Evolutionary conservation across 2,329 filamentous ascomycete genomes (phyloP).

Genomic region (Aspergillus neotritici): DNA sequence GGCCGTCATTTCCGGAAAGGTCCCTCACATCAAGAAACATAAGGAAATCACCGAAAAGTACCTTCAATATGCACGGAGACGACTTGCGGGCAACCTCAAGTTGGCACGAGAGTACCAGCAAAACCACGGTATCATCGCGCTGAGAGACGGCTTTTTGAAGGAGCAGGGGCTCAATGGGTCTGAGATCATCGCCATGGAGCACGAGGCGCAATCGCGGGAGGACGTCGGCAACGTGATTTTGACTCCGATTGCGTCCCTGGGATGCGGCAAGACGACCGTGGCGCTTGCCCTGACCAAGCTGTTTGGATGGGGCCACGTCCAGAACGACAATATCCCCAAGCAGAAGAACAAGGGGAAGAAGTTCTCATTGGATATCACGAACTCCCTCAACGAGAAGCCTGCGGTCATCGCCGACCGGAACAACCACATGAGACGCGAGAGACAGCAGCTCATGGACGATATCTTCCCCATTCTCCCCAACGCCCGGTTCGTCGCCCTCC

Average conservation of each 20-base stretch:
- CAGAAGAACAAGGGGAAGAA: conserved; percentile 66
- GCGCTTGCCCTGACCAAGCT: conserved; percentile 74
- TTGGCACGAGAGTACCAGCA: conserved; percentile 67
- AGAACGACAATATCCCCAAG: conserved; percentile 92
- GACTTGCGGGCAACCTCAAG: conserved; percentile 62
- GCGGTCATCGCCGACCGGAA: conserved; percentile 91
- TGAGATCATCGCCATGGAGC: conserved; percentile 73
- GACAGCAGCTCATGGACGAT: conserved; percentile 80
- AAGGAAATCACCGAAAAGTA: conserved; percentile 86
- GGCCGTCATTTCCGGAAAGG: conserved; percentile 68
- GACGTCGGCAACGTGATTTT: conserved; percentile 67
- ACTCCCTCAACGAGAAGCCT: conserved; percentile 57
- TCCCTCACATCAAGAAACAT: conserved; percentile 80
- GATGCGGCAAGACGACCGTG: conserved; percentile 94
- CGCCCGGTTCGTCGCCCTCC: conserved; percentile 73
- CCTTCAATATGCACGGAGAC: conserved; percentile 69
- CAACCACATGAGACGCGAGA: conserved; percentile 83
- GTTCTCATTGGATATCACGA: conserved; percentile 67
- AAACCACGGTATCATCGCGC: conserved; percentile 91
- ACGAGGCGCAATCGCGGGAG: conserved; percentile 45
- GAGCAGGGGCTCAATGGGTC: conserved; percentile 79
- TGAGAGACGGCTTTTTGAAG: conserved; percentile 80
- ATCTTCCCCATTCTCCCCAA: conserved; percentile 57
- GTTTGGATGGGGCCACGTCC: conserved; percentile 86
- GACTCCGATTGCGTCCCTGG: conserved; percentile 87